A percentile compares a stretch with the other conserved stretches of the same genome.
Conservation (phyloP, 768 basidiomycete species). For the Pisolithus orientalis region DNA sequence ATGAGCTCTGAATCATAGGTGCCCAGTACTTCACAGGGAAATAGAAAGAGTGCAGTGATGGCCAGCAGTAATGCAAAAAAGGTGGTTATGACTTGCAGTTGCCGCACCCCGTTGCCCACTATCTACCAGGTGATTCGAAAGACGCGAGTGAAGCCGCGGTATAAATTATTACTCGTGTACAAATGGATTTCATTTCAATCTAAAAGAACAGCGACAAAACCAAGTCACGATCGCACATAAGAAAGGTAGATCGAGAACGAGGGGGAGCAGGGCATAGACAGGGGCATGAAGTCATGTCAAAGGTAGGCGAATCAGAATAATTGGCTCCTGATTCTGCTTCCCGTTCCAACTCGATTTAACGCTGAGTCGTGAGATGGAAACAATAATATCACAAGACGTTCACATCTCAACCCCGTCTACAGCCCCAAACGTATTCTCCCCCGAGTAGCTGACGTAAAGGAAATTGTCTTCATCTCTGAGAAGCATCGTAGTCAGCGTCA, state of each 20-base stretch:
- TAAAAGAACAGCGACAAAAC: not conserved
- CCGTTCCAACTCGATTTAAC: too few relatives aligned
- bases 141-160: not conserved
- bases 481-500: constrained; percentile 20
- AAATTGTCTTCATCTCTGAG: constrained; percentile 97
- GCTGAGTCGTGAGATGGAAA: not conserved
- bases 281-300: not conserved
- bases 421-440: constrained; percentile 90
- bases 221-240: not conserved
- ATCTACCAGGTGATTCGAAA: not conserved
- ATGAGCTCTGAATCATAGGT: too few relatives aligned
- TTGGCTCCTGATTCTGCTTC: too few relatives aligned
- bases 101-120: too few relatives aligned
- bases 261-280: not conserved
- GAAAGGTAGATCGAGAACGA: not conserved
- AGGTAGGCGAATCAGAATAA: too few relatives aligned
- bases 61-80: too few relatives aligned
- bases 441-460: constrained; percentile 97
- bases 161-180: constrained; percentile 1
- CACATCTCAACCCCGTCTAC: constrained; percentile 29
- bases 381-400: constrained; percentile 9
- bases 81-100: too few relatives aligned
- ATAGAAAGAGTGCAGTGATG: too few relatives aligned
- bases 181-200: not conserved
- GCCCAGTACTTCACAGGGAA: too few relatives aligned